Evolutionary conservation across 495 filamentous ascomycete genomes (phyloP).

Genomic region (Aspergillus campestris): DNA sequence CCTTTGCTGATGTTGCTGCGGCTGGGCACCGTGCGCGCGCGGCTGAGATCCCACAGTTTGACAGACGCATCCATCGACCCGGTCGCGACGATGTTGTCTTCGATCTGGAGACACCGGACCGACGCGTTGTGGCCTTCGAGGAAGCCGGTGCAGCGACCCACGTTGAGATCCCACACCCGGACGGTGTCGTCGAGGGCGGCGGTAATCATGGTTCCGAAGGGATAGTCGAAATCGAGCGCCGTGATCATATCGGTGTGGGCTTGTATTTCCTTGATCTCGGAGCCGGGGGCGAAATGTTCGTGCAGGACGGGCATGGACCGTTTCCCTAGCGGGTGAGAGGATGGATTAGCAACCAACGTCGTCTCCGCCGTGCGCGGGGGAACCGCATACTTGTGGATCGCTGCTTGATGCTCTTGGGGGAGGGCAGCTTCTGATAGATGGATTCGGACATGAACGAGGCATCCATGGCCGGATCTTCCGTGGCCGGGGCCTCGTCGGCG

Average conservation of each 20-base stretch:
- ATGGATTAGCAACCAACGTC: background rate
- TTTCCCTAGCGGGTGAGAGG: slow-evolving; percentile 33
- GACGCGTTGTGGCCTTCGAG: slow-evolving; percentile 94
- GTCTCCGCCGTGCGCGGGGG: background rate
- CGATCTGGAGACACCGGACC: slow-evolving; percentile 85
- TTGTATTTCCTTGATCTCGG: slow-evolving; percentile 75
- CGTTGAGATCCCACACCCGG: slow-evolving; percentile 94
- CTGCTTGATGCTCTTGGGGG: slow-evolving; percentile 54
- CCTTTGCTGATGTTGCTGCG: slow-evolving; percentile 59
- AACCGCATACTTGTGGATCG: slow-evolving; percentile 44
- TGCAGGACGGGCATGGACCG: slow-evolving; percentile 93
- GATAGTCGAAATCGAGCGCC: slow-evolving; percentile 88
- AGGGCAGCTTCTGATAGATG: slow-evolving; percentile 87
- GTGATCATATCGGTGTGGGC: slow-evolving; percentile 87
- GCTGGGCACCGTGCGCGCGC: slow-evolving; percentile 48
- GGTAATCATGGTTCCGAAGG: slow-evolving; percentile 93
- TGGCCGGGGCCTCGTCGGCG: slow-evolving; percentile 41
- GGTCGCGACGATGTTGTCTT: slow-evolving; percentile 92
- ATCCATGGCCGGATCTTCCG: slow-evolving; percentile 50
- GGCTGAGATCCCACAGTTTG: slow-evolving; percentile 83
- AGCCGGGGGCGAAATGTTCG: slow-evolving; percentile 89
- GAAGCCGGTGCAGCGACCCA: slow-evolving; percentile 79
- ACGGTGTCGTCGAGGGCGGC: slow-evolving; percentile 92
- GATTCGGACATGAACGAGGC: slow-evolving; percentile 94
- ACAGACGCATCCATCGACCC: slow-evolving; percentile 96